Base-by-base conservation (phyloP, 768 basidiomycete genomes). In the Rhizopogon sp. region DNA sequence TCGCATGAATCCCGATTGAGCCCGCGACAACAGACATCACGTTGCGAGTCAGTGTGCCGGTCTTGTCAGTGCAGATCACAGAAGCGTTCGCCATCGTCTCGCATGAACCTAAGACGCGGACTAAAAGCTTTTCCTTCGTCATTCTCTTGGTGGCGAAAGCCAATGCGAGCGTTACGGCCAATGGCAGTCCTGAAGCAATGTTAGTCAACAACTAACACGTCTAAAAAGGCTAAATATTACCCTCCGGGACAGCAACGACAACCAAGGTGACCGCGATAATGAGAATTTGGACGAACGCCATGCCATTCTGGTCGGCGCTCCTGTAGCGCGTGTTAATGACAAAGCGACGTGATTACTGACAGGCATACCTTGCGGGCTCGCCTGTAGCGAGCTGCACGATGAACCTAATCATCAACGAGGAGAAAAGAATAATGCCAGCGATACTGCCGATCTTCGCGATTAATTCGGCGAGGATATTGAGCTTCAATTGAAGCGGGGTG, bases 71-170 rank as follows among this genome's bases (percentile, higher is more conserved):
- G 72, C 93, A 94, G 3, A 98, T 83, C 56, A 98, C 94, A 20
- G 90, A 95, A 5, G 96, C 91, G 62, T 98, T 98, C 20, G 91
- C 96, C 96, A 98, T 98, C 0, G 93, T 98, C 74, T 99, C 97
- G 71, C 96, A 98, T 11, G 94, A 94, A 6, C 91, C 91, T 35
- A 99, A 83, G 5, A 98, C 91, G 53, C 96, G 93, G 31, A 98
- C 97, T 42, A 99, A 83, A 0, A 98, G 78, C 52, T 97, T 97
- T 71, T 94, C 90, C 64, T 87, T 81, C 8, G 95, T 91, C 97
- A 98, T 98, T n/a, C 96, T 87, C 64, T 90, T 94, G 45, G 97
- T 99, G 0, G 96, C 97, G 65, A 98, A 99, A 1, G 97, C 92
- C 33, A 99, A 77, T 0, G 97, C 97, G 45, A 99, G 82, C 0